Conservation (phyloP, 208 protist genomes). For the Leishmania lainsoni region DNA sequence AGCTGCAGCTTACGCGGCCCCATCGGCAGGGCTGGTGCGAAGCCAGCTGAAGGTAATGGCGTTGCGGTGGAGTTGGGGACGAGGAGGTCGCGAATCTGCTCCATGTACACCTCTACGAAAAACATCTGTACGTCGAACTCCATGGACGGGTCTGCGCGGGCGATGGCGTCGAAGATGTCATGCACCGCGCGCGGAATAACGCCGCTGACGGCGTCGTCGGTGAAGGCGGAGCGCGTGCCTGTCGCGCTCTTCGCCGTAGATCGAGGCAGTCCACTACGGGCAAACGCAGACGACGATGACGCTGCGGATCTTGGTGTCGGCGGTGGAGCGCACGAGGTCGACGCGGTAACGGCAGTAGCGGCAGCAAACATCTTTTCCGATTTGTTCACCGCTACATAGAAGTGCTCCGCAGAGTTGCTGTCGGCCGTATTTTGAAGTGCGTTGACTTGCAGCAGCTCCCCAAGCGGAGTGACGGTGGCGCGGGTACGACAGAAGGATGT, state of each 20-base stretch:
- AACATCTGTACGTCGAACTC: constrained; percentile 95
- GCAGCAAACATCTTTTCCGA: not conserved
- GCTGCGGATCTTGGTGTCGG: not conserved
- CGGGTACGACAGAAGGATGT: constrained; percentile 22
- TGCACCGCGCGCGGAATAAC: constrained; percentile 94
- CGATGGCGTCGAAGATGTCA: constrained; percentile 91
- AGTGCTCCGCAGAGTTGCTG: not conserved
- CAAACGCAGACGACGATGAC: not conserved
- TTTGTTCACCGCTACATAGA: not conserved
- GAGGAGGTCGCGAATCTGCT: constrained; percentile 95
- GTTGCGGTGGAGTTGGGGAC: constrained; percentile 25
- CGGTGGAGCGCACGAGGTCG: not conserved
- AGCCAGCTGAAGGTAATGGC: not conserved
- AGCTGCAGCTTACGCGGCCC: constrained; percentile 44
- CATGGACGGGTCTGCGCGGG: constrained; percentile 44
- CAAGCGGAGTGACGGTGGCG: constrained; percentile 27
- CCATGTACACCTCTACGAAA: constrained; percentile 98
- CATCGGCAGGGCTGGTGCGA: not conserved
- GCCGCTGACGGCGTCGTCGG: constrained; percentile 46
- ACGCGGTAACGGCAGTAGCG: not conserved
- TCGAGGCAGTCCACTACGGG: not conserved
- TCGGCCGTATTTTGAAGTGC: constrained; percentile 6
- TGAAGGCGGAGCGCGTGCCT: constrained; percentile 5
- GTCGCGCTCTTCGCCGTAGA: not conserved
- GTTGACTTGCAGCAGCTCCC: constrained; percentile 28